Conservation (phyloP, 1,284 basidiomycete genomes). For the Thelephora terrestris region DNA sequence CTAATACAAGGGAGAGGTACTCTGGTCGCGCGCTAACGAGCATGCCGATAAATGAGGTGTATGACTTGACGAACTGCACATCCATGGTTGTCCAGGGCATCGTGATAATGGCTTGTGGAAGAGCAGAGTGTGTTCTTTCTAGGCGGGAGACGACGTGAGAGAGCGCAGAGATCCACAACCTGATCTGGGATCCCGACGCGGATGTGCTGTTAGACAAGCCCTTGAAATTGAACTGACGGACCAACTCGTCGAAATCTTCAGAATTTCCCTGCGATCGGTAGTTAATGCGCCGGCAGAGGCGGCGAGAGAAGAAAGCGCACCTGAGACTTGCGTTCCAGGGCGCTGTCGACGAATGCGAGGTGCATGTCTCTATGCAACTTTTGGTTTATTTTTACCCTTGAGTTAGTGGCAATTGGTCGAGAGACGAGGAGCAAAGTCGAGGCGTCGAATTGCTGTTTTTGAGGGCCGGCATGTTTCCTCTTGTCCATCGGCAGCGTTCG, state of each 20-base stretch:
- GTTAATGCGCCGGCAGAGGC: constrained; percentile 8
- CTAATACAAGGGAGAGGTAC: constrained; percentile 80
- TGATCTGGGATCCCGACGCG: constrained; percentile 47
- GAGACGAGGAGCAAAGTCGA: constrained; percentile 28
- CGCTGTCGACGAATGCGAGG: constrained; percentile 75
- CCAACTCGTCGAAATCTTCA: constrained; percentile 61
- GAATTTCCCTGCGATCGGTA: constrained; percentile 40
- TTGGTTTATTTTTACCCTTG: constrained; percentile 66
- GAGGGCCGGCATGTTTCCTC: constrained; percentile 27
- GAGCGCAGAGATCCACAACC: constrained; percentile 64
- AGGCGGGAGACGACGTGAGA: constrained; percentile 76
- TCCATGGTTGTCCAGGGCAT: constrained; percentile 92
- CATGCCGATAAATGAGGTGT: constrained; percentile 84
- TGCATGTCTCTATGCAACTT: constrained; percentile 75
- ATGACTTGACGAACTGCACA: constrained; percentile 72
- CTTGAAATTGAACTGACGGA: constrained; percentile 59
- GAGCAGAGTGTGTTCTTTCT: constrained; percentile 68
- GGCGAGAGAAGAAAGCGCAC: constrained; percentile 27
- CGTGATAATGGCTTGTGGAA: constrained; percentile 82
- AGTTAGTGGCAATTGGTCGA: constrained; percentile 66
- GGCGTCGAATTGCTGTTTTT: constrained; percentile 20
- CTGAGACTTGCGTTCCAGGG: constrained; percentile 62
- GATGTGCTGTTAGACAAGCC: constrained; percentile 25
- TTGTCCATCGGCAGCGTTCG: constrained; percentile 33
- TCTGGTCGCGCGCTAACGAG: constrained; percentile 90